Evolutionary conservation across 2,329 filamentous ascomycete species (phyloP).

Genomic region (Nigrospora oryzae): DNA sequence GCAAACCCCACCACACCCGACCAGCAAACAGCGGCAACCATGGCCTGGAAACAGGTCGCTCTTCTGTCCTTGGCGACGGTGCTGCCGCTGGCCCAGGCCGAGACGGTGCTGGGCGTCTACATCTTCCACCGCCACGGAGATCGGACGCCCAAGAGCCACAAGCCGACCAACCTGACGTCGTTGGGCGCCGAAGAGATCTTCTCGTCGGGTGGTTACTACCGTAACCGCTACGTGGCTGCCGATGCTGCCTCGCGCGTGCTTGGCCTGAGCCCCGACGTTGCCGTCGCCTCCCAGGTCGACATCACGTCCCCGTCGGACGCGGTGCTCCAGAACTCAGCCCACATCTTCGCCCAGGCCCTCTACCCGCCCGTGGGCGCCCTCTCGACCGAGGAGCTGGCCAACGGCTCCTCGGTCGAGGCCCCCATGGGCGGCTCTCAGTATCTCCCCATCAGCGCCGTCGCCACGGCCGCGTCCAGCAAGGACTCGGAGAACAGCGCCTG

Average conservation of each 20-base stretch:
- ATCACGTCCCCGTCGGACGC: constrained; percentile 65
- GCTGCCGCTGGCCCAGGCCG: constrained; percentile 30
- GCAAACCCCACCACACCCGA: too few relatives aligned
- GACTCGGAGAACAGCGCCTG: constrained; percentile 49
- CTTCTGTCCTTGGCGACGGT: constrained; percentile 28
- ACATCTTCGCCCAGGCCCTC: constrained; percentile 74
- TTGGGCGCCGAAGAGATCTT: constrained; percentile 73
- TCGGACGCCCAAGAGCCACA: constrained; percentile 67
- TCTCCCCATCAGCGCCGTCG: constrained; percentile 61
- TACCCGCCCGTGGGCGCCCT: constrained; percentile 65
- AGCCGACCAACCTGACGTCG: constrained; percentile 65
- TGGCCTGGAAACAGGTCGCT: constrained; percentile 29
- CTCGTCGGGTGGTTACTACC: constrained; percentile 66
- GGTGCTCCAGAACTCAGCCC: constrained; percentile 73
- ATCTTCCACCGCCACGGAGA: constrained; percentile 90
- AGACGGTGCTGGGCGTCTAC: constrained; percentile 73
- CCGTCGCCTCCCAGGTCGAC: constrained; percentile 61
- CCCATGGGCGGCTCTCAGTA: constrained; percentile 79
- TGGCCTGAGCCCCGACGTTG: constrained; percentile 57
- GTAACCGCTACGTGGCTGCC: constrained; percentile 62
- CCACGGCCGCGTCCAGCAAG: constrained; percentile 41
- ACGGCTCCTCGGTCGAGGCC: constrained; percentile 56
- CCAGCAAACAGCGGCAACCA: constrained; percentile 6
- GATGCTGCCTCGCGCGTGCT: constrained; percentile 52
- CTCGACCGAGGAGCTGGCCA: constrained; percentile 56